Base-by-base conservation (phyloP, 139 green algal species). In the Limnomonas spitsbergensis region DNA sequence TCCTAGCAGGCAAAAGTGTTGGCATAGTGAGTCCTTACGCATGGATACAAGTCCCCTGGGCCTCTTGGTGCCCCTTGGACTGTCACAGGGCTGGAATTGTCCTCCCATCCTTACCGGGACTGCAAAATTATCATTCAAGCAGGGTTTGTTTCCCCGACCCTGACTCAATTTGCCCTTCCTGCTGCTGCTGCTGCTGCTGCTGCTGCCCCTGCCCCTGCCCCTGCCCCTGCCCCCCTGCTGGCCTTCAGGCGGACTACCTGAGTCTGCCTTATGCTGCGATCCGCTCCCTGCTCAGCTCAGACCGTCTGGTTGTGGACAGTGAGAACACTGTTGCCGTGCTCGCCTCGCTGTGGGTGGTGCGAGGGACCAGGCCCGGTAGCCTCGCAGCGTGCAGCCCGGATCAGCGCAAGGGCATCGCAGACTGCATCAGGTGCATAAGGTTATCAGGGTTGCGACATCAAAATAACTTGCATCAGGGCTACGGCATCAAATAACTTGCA, bases 301-400 rank as follows among this genome's bases (percentile, higher is more conserved):
- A 70, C 56, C 56, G 29, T 34, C 14, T 70, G 29, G 56, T 70
- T 14, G 24, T 32, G 24, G 56, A 70, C 56, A 70, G 56, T 20
- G 56, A 70, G 56, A 70, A 70, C 56, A 70, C 14, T 9, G 56
- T 70, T 7, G 14, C 24, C 7, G 56, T 70, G 29, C 56, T 70
- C 4, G 56, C 56, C 9, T 37, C 14, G 4, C n/a, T 70, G n/a
- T 70, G 56, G 56, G 56, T 70, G 27, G 9, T 4, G 4, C 56
- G 29, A 24, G 4, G 29, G 4, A 24, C n/a, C 56, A 70, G 6
- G 56, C 4, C 27, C n/a, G n/a, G n/a, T n/a, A n/a, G n/a, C n/a
- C n/a, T n/a, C n/a, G 14, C 9, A 9, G 9, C 9, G 4, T 70
- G 27, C 4, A 34, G 7, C 29, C 14, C 29, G 4, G 56, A 70